Percentiles rank a stretch among this genome's conserved stretches.
phyloP scores from a whole-genome alignment of 306 rosid species.

The Amphicarpaea edgeworthii region DNA sequence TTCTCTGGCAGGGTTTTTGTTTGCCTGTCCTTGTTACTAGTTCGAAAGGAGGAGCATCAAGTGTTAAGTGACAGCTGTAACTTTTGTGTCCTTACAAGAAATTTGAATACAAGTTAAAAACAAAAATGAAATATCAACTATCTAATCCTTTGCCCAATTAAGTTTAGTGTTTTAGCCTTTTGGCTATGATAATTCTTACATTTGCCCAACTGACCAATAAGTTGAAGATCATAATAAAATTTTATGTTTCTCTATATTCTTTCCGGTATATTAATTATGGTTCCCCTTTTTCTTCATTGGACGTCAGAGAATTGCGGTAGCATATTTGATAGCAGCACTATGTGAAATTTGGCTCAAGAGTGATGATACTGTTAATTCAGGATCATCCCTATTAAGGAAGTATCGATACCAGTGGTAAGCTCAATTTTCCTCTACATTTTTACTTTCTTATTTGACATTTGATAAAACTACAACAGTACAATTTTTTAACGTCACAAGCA shows the following conservation, averaged over 20 bases:
- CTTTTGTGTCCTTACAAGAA: constrained; percentile 7
- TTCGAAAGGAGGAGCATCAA: not conserved
- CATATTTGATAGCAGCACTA: constrained; percentile 76
- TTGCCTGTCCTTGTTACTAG: not conserved
- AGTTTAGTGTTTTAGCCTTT: not conserved
- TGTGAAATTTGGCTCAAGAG: constrained; percentile 96
- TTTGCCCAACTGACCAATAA: constrained; percentile 11
- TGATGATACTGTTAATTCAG: constrained; percentile 62
- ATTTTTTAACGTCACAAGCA: not conserved
- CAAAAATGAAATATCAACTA: not conserved
- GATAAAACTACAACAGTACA: not conserved
- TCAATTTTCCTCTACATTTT: constrained; percentile 16
- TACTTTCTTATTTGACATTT: constrained; percentile 21
- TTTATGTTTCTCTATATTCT: not conserved
- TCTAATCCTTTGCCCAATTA: not conserved
- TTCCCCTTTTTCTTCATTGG: constrained; percentile 28
- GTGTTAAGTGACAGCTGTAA: not conserved
- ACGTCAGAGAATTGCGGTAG: constrained; percentile 85
- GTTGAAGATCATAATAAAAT: not conserved
- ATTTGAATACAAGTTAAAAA: constrained; percentile 10
- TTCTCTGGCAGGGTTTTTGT: not conserved
- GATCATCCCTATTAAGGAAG: constrained; percentile 68
- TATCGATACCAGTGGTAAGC: constrained; percentile 82
- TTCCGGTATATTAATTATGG: not conserved
- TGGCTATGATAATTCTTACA: not conserved